Evolutionary conservation across 805 yeast genomes (phyloP), one percentile per base, ranked within the genome.

Genomic region (Nakazawaea ishiwadae): DNA sequence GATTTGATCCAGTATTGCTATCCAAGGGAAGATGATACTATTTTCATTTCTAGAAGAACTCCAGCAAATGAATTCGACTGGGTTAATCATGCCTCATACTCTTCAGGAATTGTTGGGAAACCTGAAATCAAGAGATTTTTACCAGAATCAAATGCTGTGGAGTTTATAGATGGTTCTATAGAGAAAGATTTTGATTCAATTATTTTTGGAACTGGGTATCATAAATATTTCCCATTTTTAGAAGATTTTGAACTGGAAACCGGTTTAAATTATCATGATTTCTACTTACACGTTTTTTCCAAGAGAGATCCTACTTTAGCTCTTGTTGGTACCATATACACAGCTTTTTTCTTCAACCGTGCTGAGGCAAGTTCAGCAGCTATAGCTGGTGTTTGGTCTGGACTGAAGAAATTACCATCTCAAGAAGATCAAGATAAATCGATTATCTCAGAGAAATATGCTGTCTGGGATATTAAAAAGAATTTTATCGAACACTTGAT

Each of bases 331-430:
- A 58, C 62, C 6, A 57, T 72, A 12, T 50, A 69, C 2, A 65
- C 75, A 1, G 67, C 71, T 2, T 51, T 72, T 19, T 65, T 68
- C 46, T 75, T 73, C 59, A 70, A 71, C 38, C 63, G 71, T 12
- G 70, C 74, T 48, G 82, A 77, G 49, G 60, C 71, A 2, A 58
- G 65, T 35, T 75, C 78, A 1, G 71, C 77, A n/a, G 78, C 79
- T 0, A 59, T 76, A 37, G 75, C 77, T 12, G 81, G 81, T n/a
- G 70, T 73, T 4, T 76, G 79, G 77, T 61, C 76, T 2, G 65
- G 66, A 12, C 58, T 59, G 21, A 57, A 53, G 19, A 11, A 47
- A 9, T 51, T 74, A 19, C 80, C 81, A 1, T 32, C 65, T 0
- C 46, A 51, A 12, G 62, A 62, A 20, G 71, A 65, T 18, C 77